Evolutionary conservation across 352 stramenopile species (phyloP).

Genomic region (Globisporangium iwayamae): DNA sequence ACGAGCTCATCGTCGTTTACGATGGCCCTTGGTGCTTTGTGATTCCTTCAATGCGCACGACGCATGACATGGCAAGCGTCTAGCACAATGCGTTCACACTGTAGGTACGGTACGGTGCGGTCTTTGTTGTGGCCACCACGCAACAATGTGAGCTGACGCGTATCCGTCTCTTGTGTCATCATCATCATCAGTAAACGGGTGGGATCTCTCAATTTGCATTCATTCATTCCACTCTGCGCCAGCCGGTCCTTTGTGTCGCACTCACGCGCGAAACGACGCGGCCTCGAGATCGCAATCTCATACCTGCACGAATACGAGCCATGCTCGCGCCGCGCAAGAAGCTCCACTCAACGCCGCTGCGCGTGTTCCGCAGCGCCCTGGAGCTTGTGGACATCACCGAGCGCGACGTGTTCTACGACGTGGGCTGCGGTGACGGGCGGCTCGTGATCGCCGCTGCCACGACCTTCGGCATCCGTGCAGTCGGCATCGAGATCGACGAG

Average conservation of each 20-base stretch:
- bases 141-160: too few species aligned
- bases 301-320: too few species aligned
- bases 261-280: constrained; percentile 1
- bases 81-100: too few species aligned
- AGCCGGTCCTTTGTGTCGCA: neutral
- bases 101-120: too few species aligned
- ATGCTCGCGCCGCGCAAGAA: constrained; percentile 76
- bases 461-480: constrained; percentile 39
- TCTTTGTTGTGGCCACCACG: too few species aligned
- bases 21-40: too few species aligned
- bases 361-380: constrained; percentile 55
- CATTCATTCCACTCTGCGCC: neutral
- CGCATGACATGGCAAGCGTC: too few species aligned
- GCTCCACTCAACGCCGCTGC: constrained; percentile 73
- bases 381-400: constrained; percentile 33
- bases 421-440: constrained; percentile 77
- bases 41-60: too few species aligned
- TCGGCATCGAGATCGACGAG: constrained; percentile 68
- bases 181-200: neutral
- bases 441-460: constrained; percentile 60
- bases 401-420: constrained; percentile 66
- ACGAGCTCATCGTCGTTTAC: too few species aligned
- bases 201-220: neutral
- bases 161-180: too few species aligned
- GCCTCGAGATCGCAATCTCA: neutral